A percentile compares a stretch with the other conserved stretches of the same genome.
Evolutionary conservation across 257 asterid species (phyloP).

Genomic region (Rubia yunnanensis): DNA sequence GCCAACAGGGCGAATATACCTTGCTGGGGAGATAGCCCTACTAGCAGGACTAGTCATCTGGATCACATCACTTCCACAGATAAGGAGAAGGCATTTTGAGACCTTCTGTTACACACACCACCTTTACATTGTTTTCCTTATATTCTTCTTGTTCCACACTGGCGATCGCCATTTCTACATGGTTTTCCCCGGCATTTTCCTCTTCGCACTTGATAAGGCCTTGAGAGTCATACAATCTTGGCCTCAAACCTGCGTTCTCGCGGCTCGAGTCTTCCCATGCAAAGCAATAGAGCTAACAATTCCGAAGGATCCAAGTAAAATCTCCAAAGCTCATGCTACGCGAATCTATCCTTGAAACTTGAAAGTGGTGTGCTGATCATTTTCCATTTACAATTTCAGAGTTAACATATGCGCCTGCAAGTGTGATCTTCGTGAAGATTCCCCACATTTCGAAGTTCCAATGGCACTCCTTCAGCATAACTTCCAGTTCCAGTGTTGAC

Average conservation of each 20-base stretch:
- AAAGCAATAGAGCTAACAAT: slow-evolving; percentile 56
- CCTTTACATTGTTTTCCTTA: slow-evolving; percentile 49
- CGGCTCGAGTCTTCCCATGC: slow-evolving; percentile 68
- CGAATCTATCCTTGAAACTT: neutral
- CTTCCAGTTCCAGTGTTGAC: slow-evolving; percentile 57
- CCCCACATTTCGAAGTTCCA: slow-evolving; percentile 60
- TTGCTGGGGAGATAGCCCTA: slow-evolving; percentile 73
- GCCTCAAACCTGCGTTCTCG: slow-evolving; percentile 58
- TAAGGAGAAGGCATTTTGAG: slow-evolving; percentile 57
- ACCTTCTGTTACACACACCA: slow-evolving; percentile 74
- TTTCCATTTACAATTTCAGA: slow-evolving; percentile 30
- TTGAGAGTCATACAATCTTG: slow-evolving; percentile 60
- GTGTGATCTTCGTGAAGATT: slow-evolving; percentile 59
- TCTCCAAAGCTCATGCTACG: neutral
- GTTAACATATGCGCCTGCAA: slow-evolving; percentile 48
- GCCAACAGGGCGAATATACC: slow-evolving; percentile 63
- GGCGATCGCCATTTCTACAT: slow-evolving; percentile 89
- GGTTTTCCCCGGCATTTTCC: slow-evolving; percentile 68
- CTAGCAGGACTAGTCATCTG: slow-evolving; percentile 42
- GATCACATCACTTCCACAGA: slow-evolving; percentile 71
- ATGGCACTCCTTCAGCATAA: slow-evolving; percentile 79
- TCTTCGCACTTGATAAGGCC: slow-evolving; percentile 58
- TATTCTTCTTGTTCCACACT: slow-evolving; percentile 66
- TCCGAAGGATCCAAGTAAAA: slow-evolving; percentile 73
- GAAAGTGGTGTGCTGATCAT: neutral